These are phyloP conservation scores for Musa balbisiana DNA, from an alignment of 202 grass and related monocot species.

Conservation along the genomic window DNA sequence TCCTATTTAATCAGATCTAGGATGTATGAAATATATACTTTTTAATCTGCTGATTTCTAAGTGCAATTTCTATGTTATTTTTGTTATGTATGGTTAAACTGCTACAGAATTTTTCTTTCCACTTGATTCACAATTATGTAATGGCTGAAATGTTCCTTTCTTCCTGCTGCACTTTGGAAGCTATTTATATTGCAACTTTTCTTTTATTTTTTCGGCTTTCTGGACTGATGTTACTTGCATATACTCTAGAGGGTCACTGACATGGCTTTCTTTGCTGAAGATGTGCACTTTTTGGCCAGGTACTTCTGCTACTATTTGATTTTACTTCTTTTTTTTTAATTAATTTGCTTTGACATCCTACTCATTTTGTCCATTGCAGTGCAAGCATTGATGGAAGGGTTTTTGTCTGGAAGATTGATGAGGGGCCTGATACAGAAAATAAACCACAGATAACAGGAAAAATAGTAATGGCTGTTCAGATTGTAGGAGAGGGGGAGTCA, in stretches of 20 bases:
- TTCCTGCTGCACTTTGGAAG: no score
- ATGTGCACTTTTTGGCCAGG: conserved; percentile 88
- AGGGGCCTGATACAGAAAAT: conserved; percentile 72
- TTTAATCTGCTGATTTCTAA: background rate
- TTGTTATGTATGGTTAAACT: background rate
- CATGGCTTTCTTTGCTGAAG: conserved; percentile 97
- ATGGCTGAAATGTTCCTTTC: background rate
- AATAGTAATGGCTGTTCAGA: conserved; percentile 66
- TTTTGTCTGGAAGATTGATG: conserved; percentile 94
- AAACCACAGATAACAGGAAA: conserved; percentile 83
- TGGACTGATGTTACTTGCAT: conserved; percentile 25
- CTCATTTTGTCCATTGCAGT: conserved; percentile 37
- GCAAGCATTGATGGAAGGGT: conserved; percentile 85
- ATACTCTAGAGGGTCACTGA: conserved; percentile 79
- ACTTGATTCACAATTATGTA: background rate
- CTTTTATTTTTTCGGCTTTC: conserved; percentile 24
- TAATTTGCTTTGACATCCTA: background rate
- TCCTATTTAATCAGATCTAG: background rate
- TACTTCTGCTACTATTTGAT: conserved; percentile 19
- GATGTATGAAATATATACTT: background rate
- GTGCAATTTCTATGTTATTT: background rate
- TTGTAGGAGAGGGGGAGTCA: conserved; percentile 58
- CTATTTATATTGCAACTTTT: background rate
- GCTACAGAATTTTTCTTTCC: background rate
- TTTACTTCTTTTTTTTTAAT: background rate